Evolutionary conservation across 2,329 filamentous ascomycete genomes (phyloP).

Genomic region (Corniculantispora saksenae): DNA sequence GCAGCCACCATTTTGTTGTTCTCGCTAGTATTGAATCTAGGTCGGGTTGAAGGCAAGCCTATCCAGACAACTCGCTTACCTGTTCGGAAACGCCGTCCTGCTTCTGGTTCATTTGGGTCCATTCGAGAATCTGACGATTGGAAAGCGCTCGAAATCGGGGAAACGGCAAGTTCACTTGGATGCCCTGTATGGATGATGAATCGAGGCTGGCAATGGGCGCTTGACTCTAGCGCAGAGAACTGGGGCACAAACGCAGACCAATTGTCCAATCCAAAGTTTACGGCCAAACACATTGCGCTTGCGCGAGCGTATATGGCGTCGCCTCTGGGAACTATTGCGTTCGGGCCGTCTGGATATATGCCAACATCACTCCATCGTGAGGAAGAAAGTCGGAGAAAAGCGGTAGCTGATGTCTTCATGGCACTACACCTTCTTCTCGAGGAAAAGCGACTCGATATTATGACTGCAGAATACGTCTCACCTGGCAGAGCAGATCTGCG

Average conservation of each 20-base stretch:
- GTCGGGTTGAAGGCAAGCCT: slow-evolving; percentile 35
- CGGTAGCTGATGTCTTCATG: slow-evolving; percentile 68
- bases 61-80: slow-evolving; percentile 30
- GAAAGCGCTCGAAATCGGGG: slow-evolving; percentile 48
- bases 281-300: slow-evolving; percentile 55
- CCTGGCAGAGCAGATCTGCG: slow-evolving; percentile 56
- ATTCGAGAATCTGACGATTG: slow-evolving; percentile 45
- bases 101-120: slow-evolving; percentile 38
- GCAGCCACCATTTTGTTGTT: slow-evolving; percentile 65
- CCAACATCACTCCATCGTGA: slow-evolving; percentile 59
- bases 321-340: slow-evolving; percentile 54
- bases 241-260: slow-evolving; percentile 28
- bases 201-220: slow-evolving; percentile 70
- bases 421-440: slow-evolving; percentile 85
- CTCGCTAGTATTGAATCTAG: slow-evolving; percentile 62
- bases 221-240: slow-evolving; percentile 51
- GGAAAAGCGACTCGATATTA: slow-evolving; percentile 78
- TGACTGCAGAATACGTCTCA: slow-evolving; percentile 45
- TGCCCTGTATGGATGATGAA: slow-evolving; percentile 61
- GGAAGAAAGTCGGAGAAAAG: slow-evolving; percentile 58
- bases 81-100: slow-evolving; percentile 33
- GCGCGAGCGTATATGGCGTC: slow-evolving; percentile 67
- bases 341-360: slow-evolving; percentile 60
- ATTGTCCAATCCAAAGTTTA: slow-evolving; percentile 39
- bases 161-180: slow-evolving; percentile 49